Percentiles rank a stretch among this genome's conserved stretches.
Evolutionary conservation across 345 rosid species (phyloP).

Genomic region (Psidium guajava): DNA sequence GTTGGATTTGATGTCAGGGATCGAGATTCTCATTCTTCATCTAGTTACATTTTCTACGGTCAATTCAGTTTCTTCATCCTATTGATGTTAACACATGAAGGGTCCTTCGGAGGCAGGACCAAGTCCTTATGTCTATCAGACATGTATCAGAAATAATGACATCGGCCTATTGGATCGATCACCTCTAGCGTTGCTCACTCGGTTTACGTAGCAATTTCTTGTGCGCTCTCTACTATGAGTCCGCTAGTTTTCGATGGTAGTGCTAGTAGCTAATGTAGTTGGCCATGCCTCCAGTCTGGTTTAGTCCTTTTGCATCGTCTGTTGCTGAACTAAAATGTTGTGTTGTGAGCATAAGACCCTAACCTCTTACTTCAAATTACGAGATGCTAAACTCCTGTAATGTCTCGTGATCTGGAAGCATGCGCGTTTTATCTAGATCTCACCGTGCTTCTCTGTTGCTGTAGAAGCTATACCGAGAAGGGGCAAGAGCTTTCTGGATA

Average conservation of each 20-base stretch:
- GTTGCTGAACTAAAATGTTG: neutral
- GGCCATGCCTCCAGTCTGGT: neutral
- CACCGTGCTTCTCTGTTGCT: neutral
- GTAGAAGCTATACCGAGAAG: slow-evolving; percentile 38
- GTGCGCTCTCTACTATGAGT: neutral
- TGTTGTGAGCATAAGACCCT: neutral
- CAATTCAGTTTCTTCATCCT: neutral
- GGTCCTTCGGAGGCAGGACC: neutral
- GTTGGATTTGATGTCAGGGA: neutral
- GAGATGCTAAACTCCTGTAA: neutral
- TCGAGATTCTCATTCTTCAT: neutral
- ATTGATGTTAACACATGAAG: neutral
- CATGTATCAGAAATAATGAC: neutral
- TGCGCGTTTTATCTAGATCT: neutral
- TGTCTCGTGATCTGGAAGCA: neutral
- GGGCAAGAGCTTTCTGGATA: slow-evolving; percentile 63
- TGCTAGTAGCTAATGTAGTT: neutral
- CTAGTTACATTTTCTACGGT: neutral
- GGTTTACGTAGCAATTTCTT: neutral
- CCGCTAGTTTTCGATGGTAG: neutral
- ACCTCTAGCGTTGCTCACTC: neutral
- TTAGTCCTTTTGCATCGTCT: neutral
- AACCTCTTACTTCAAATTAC: no score
- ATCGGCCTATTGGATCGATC: neutral
- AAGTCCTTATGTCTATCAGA: neutral